Conservation (phyloP, 805 yeast species). For the Candida ipomoeae region DNA sequence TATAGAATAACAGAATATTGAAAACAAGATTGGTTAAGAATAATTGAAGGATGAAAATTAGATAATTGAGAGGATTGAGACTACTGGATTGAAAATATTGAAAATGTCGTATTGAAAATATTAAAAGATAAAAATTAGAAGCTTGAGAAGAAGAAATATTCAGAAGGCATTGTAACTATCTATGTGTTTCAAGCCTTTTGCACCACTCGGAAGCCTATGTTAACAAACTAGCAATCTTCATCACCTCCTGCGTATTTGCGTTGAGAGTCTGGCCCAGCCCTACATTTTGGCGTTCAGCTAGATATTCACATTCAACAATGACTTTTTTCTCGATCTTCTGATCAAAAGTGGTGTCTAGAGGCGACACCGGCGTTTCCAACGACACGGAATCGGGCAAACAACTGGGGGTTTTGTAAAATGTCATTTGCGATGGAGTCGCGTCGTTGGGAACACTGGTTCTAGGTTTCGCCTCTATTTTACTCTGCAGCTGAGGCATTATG, state of each 20-base stretch:
- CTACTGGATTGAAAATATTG: neutral
- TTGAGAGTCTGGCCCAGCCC: neutral
- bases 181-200: neutral
- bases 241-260: neutral
- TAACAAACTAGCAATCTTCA: constrained; percentile 1
- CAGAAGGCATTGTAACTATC: neutral
- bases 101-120: too few relatives aligned
- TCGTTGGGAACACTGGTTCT: neutral
- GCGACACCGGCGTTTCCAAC: neutral
- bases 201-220: neutral
- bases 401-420: neutral
- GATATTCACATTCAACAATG: neutral
- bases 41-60: too few relatives aligned
- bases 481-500: neutral
- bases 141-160: neutral
- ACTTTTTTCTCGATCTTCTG: neutral
- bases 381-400: neutral
- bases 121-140: neutral
- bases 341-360: neutral
- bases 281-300: neutral
- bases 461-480: neutral
- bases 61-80: too few relatives aligned
- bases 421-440: neutral
- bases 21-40: too few relatives aligned
- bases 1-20: too few relatives aligned